These are phyloP conservation scores for Seminavis robusta DNA, from an alignment of 108 stramenopile genomes.

Conservation along the genomic window DNA sequence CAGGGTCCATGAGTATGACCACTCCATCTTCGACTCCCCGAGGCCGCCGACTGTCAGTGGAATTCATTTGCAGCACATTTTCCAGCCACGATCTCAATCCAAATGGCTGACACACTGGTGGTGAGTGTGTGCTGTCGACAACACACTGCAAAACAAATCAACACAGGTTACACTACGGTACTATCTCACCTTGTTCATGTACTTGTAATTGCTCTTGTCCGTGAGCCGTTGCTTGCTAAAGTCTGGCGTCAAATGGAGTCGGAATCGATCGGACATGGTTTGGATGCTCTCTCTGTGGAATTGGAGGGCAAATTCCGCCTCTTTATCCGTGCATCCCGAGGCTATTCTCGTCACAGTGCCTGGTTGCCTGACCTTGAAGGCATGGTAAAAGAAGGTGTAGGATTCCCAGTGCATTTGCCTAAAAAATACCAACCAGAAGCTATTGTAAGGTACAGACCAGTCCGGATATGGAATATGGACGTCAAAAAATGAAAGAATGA, in stretches of 20 bases:
- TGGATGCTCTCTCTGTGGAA: constrained; percentile 28
- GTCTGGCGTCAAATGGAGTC: constrained; percentile 75
- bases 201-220: constrained; percentile 77
- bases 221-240: constrained; percentile 53
- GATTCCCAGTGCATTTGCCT: constrained; percentile 72
- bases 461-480: too few relatives aligned
- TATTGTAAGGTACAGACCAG: too few relatives aligned
- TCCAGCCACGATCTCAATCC: constrained; percentile 76
- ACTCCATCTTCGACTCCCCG: constrained; percentile 51
- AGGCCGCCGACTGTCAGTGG: neutral
- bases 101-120: constrained; percentile 19
- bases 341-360: constrained; percentile 70
- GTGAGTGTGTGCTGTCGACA: neutral
- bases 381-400: constrained; percentile 68
- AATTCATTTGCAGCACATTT: constrained; percentile 39
- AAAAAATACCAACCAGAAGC: too few relatives aligned
- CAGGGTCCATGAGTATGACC: constrained; percentile 92
- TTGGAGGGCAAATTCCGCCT: neutral
- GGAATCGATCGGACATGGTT: constrained; percentile 37
- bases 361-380: constrained; percentile 48
- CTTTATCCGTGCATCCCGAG: constrained; percentile 39
- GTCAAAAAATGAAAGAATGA: too few relatives aligned
- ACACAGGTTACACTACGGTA: neutral
- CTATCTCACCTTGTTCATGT: constrained; percentile 70
- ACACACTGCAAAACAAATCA: neutral